Evolutionary conservation across 2,329 filamentous ascomycete species (phyloP).

Genomic region (Metarhizium rileyi): DNA sequence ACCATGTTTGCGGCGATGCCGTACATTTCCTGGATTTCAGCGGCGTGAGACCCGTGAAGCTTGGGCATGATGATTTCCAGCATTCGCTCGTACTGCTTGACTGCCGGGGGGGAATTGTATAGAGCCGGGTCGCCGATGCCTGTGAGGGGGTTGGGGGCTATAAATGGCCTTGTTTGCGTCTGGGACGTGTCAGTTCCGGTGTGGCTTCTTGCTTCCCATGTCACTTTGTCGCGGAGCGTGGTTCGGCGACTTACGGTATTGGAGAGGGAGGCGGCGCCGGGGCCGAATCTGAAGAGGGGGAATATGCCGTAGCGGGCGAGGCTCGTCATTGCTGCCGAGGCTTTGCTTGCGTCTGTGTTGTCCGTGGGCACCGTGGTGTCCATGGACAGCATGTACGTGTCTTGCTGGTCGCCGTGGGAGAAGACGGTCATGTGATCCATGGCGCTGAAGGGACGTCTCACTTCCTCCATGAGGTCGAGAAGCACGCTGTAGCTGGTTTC

Average conservation of each 20-base stretch:
- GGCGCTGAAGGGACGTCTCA: conserved; percentile 4
- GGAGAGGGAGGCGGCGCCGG: conserved; percentile 7
- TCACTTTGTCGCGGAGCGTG: too few species aligned
- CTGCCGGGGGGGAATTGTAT: background rate
- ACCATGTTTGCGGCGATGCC: background rate
- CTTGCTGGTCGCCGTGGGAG: background rate
- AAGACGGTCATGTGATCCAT: background rate
- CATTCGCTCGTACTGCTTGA: background rate
- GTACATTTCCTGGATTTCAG: background rate
- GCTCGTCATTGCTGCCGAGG: conserved; percentile 1
- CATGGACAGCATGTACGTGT: background rate
- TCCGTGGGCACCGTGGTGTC: conserved; percentile 3
- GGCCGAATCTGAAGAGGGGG: conserved; percentile 8
- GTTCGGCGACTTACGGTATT: conserved; percentile 11
- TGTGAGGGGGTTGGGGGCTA: background rate
- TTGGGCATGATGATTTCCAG: background rate
- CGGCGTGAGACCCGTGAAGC: background rate
- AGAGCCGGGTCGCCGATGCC: background rate
- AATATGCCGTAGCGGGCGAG: conserved; percentile 7
- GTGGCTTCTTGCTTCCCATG: too few species aligned
- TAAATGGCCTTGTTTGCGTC: background rate
- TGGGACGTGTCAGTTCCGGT: background rate
- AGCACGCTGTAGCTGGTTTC: background rate
- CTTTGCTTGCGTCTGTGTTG: conserved; percentile 1
- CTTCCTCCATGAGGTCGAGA: conserved; percentile 5